A percentile compares a stretch with the other conserved stretches of the same genome.
Conservation (phyloP, 1,284 basidiomycete genomes). For the Rhodotorula mucilaginosa region DNA sequence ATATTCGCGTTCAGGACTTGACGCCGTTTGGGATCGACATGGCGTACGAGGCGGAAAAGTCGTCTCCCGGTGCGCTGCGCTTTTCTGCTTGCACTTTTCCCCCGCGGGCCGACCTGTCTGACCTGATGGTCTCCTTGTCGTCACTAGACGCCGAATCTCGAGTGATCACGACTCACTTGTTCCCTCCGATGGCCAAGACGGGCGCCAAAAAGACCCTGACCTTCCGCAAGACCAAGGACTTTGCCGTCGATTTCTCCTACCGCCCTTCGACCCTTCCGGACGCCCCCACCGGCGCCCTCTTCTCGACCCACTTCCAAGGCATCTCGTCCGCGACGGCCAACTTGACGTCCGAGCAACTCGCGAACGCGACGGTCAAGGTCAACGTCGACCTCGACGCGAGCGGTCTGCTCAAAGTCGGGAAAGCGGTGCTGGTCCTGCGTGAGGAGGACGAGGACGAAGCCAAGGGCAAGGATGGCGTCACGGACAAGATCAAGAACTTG, state of each 20-base stretch:
- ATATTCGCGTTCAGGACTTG: constrained; percentile 78
- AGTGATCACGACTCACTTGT: constrained; percentile 69
- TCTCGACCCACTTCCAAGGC: constrained; percentile 66
- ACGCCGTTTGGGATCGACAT: constrained; percentile 68
- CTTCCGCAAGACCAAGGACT: constrained; percentile 75
- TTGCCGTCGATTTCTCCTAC: constrained; percentile 57
- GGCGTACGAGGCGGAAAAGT: constrained; percentile 64
- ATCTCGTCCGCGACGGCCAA: constrained; percentile 69
- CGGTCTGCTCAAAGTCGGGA: constrained; percentile 62
- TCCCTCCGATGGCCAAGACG: constrained; percentile 68
- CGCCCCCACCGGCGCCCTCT: constrained; percentile 53
- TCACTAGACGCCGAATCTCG: constrained; percentile 54
- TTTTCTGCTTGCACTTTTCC: too few relatives aligned
- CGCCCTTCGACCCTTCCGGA: constrained; percentile 50
- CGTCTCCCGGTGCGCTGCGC: constrained; percentile 31
- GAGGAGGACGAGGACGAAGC: constrained; percentile 68
- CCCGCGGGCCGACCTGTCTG: background rate
- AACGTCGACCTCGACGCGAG: constrained; percentile 77
- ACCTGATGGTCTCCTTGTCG: background rate
- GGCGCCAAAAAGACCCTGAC: constrained; percentile 79
- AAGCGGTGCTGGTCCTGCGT: constrained; percentile 70
- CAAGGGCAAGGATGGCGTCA: constrained; percentile 7
- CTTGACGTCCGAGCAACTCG: constrained; percentile 66
- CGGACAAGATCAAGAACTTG: constrained; percentile 77
- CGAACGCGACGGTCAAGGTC: constrained; percentile 72